Base-by-base conservation (phyloP, 2,329 filamentous ascomycete species). In the Colletotrichum phormii region DNA sequence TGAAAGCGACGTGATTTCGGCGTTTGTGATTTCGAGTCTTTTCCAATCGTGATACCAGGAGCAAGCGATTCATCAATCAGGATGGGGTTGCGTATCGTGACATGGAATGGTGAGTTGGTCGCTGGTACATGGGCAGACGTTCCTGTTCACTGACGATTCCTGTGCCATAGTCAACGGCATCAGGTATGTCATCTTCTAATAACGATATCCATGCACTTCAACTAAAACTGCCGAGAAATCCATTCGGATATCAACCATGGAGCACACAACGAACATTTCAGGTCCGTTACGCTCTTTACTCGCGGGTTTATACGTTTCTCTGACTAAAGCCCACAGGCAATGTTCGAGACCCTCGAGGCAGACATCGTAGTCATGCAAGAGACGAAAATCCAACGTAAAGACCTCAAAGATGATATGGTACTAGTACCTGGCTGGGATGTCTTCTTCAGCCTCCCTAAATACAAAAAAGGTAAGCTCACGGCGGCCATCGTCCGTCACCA, bases 311-410 rank as follows among this genome's bases (percentile, higher is more conserved):
- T n/a, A 15, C 26, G 6, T 7, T 15, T 33, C 26, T 8, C 62
- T 75, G 29, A 69, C 66, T 71, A 51, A 13, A 33, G 5, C 61
- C 3, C 2, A 22, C 72, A 94, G 92, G 89, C 92, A 76, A 98
- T 98, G 97, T 98, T 99, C 83, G 94, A 98, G 76, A 94, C 93
- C 55, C 89, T 99, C 7, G 94, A 97, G 80, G 92, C 95, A 65
- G 97, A 99, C 81, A 97, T 99, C 75, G 91, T 98, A 22, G 89
- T 98, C 71, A 95, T 98, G 86, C 97, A 99, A 82, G 97, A 98
- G 83, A 92, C 95, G 55, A 99, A 98, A 84, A 98, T 98, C 53
- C 97, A 98, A 80, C 89, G 93, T 70, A 98, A 98, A 80, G 95
- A 98, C 77, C 86, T 99, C 1, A 89, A 88, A 53, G 97, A 98